A percentile compares a stretch with the other conserved stretches of the same genome.
Conservation (phyloP, 371 early-diverging fungal genomes). For the Mucor indicus region DNA sequence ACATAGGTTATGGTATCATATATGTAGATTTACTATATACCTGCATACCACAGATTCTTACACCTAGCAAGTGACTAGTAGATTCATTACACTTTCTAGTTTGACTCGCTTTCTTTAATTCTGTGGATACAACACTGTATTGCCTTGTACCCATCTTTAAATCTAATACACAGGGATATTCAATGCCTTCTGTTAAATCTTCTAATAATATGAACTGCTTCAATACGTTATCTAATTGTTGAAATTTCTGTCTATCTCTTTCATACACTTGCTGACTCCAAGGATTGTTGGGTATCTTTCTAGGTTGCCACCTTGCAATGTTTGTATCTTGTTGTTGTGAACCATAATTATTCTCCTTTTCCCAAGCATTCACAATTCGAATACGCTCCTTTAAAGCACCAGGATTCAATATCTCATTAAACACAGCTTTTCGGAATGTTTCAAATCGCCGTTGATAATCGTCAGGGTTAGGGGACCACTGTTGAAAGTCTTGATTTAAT, state of each 20-base stretch:
- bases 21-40: no score
- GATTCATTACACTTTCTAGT: conserved; percentile 80
- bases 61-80: conserved; percentile 83
- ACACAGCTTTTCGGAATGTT: conserved; percentile 59
- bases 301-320: conserved; percentile 11
- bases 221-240: conserved; percentile 16
- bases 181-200: conserved; percentile 81
- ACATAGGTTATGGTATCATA: no score
- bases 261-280: conserved; percentile 22
- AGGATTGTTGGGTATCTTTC: conserved; percentile 12
- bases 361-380: conserved; percentile 17
- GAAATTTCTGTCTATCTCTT: conserved; percentile 8
- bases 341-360: conserved; percentile 1
- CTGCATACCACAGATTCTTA: conserved; percentile 93
- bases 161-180: conserved; percentile 87
- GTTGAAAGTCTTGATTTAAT: conserved; percentile 26
- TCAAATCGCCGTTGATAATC: conserved; percentile 13
- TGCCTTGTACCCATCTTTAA: conserved; percentile 96
- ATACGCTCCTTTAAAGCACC: conserved; percentile 52
- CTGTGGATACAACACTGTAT: conserved; percentile 78
- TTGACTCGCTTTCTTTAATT: conserved; percentile 75
- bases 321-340: no score
- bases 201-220: conserved; percentile 80
- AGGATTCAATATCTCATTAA: conserved; percentile 69
- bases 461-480: conserved; percentile 21